Conservation (phyloP, 345 rosid species). For the Citrus trifoliata region DNA sequence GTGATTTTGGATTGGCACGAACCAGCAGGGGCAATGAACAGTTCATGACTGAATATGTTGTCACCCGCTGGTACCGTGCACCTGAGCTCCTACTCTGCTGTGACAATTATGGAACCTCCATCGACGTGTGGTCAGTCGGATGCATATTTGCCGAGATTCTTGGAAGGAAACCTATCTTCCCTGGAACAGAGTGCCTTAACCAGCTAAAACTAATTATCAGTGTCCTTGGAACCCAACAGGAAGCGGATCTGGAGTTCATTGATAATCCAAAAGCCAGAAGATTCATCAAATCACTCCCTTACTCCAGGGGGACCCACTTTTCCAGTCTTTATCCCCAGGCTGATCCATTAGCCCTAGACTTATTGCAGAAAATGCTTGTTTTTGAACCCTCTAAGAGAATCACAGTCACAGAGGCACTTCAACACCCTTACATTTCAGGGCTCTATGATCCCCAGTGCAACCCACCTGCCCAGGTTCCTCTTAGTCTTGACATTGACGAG, state of each 20-base stretch:
- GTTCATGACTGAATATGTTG: constrained; percentile 89
- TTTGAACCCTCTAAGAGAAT: constrained; percentile 78
- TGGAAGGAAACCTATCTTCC: constrained; percentile 79
- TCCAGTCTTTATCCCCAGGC: constrained; percentile 61
- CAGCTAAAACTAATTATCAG: constrained; percentile 75
- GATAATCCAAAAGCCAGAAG: constrained; percentile 67
- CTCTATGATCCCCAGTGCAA: constrained; percentile 57
- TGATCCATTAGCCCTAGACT: constrained; percentile 72
- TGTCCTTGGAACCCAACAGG: constrained; percentile 69
- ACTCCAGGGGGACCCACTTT: constrained; percentile 50
- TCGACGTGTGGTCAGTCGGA: constrained; percentile 92
- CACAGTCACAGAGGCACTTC: constrained; percentile 71
- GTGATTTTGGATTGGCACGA: constrained; percentile 87
- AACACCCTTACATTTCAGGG: constrained; percentile 69
- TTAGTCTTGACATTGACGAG: constrained; percentile 63
- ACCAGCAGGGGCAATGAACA: constrained; percentile 64
- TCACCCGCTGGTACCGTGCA: constrained; percentile 93
- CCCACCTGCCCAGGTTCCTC: constrained; percentile 70
- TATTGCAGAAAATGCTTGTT: constrained; percentile 70
- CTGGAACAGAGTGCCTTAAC: constrained; percentile 77
- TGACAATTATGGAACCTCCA: constrained; percentile 78
- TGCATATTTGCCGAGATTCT: constrained; percentile 90
- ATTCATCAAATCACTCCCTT: constrained; percentile 65
- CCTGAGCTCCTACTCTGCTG: constrained; percentile 89
- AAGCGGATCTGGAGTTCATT: constrained; percentile 66